Base-by-base conservation (phyloP, 1,139 yeast genomes). In the Hansenula lynferdii region DNA sequence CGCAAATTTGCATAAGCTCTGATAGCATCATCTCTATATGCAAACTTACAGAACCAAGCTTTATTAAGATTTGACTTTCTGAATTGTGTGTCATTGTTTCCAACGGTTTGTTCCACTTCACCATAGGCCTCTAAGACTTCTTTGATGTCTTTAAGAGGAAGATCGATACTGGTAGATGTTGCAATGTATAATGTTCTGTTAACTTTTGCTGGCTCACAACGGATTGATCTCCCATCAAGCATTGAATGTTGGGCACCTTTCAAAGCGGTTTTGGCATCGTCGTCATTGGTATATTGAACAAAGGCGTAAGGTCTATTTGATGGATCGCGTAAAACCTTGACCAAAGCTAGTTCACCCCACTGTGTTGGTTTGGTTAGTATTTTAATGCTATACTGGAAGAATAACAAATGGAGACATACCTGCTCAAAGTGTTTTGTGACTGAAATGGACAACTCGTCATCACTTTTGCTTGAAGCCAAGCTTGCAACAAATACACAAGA, bases 191-290 rank as follows among this genome's bases (percentile, higher is more conserved):
- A 65, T 12, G 97, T 89, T 48, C 97, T 70, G 60, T 90, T 90
- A 32, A 89, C 96, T 53, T 85, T 80, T 1, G 97, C 97, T 14
- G 80, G 82, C 60, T 90, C 97, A 62, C 96, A 86, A 42, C 97
- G 73, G 40, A 90, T 76, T 10, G 76, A 69, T 54, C 96, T 72
- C 11, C 89, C 95, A 56, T 85, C 78, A 38, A 90, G 63, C 7
- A 67, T 57, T 6, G 86, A 70, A 38, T 83, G 80, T 50, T 85
- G 92, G 9, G 87, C 95, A 39, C 70, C 67, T 30, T 60, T 61
- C 38, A 89, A 72, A 1, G 97, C 97, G 5, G 48, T 57, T 40
- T 71, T 69, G 9, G 95, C 90, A 47, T 85, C 94, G 7, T 64
- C 66, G 44, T 84, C 95, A 40, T 67, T 77, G 12, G 77, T 67